Percentiles rank a stretch among this genome's conserved stretches.
Evolutionary conservation across 179 eudicot species (phyloP).

Genomic region (Beta macrorhiza): DNA sequence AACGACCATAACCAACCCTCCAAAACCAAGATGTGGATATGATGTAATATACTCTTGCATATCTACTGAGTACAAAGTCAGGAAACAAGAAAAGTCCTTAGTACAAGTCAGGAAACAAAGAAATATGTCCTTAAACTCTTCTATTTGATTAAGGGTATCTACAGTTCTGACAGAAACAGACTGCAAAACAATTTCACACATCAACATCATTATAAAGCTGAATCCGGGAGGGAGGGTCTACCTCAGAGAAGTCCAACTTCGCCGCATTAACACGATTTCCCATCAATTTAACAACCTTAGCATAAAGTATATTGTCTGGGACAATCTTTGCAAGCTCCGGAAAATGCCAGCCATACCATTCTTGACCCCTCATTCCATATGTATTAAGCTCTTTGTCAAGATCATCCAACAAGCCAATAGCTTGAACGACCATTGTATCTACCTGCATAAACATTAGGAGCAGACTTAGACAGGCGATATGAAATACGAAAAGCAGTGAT

Average conservation of each 20-base stretch:
- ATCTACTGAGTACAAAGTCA: background rate
- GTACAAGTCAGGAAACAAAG: background rate
- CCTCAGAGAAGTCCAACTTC: slow-evolving; percentile 90
- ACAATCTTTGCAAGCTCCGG: slow-evolving; percentile 94
- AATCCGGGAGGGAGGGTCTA: slow-evolving; percentile 11
- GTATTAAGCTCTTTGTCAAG: slow-evolving; percentile 96
- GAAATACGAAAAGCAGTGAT: background rate
- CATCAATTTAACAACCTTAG: slow-evolving; percentile 86
- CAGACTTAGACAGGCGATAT: background rate
- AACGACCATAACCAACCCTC: too few relatives aligned
- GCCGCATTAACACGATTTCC: slow-evolving; percentile 80
- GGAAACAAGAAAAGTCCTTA: too few relatives aligned
- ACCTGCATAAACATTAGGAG: slow-evolving; percentile 39
- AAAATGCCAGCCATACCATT: slow-evolving; percentile 99
- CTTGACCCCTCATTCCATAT: slow-evolving; percentile 93
- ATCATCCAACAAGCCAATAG: slow-evolving; percentile 93
- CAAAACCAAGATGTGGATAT: background rate
- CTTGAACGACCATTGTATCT: slow-evolving; percentile 97
- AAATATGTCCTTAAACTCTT: background rate
- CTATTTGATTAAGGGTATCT: background rate
- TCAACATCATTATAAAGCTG: background rate
- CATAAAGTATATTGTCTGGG: slow-evolving; percentile 80
- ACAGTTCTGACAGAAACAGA: background rate
- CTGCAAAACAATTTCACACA: background rate
- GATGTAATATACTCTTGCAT: background rate